A percentile compares a stretch with the other conserved stretches of the same genome.
phyloP scores from a whole-genome alignment of 495 filamentous ascomycete species.

The Aspergillus saccharolyticus region DNA sequence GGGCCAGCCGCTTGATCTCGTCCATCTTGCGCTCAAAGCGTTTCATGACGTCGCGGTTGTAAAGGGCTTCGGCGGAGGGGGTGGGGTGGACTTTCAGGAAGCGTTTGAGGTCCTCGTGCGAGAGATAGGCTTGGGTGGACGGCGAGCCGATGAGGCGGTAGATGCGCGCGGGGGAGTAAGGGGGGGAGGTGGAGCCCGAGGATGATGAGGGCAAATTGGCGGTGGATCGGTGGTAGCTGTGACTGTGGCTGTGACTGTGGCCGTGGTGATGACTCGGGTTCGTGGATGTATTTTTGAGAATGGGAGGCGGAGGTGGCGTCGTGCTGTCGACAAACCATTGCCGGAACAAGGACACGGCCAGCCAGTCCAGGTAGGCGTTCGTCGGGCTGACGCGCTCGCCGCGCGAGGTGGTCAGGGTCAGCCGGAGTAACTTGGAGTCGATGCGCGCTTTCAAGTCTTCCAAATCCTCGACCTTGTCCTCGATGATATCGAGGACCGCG shows the following conservation, averaged over 20 bases:
- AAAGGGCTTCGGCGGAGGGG: slow-evolving; percentile 51
- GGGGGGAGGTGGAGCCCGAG: slow-evolving; percentile 18
- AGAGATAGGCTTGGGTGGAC: slow-evolving; percentile 58
- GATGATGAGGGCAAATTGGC: slow-evolving; percentile 7
- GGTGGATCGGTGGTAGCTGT: slow-evolving; percentile 20
- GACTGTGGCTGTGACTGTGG: slow-evolving; percentile 22
- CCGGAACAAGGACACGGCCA: slow-evolving; percentile 76
- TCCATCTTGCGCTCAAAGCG: slow-evolving; percentile 81
- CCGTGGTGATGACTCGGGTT: slow-evolving; percentile 16
- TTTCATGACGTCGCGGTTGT: slow-evolving; percentile 69
- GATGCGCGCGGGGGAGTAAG: slow-evolving; percentile 51
- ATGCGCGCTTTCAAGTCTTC: slow-evolving; percentile 62
- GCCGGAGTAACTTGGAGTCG: slow-evolving; percentile 72
- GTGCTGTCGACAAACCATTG: slow-evolving; percentile 90
- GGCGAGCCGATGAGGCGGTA: slow-evolving; percentile 64
- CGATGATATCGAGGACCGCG: slow-evolving; percentile 76
- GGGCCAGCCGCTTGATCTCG: slow-evolving; percentile 76
- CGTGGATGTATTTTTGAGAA: slow-evolving; percentile 37
- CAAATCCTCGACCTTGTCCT: slow-evolving; percentile 83
- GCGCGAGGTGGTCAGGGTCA: slow-evolving; percentile 70
- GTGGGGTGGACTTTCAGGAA: slow-evolving; percentile 67
- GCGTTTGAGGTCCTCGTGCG: slow-evolving; percentile 80
- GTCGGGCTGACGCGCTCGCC: slow-evolving; percentile 75
- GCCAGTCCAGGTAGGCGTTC: slow-evolving; percentile 81
- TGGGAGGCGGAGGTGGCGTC: slow-evolving; percentile 56